A percentile compares a stretch with the other conserved stretches of the same genome.
These are phyloP conservation scores for Xylariaceae sp. DNA, from an alignment of 2,329 filamentous ascomycete species.

Conservation along the genomic window DNA sequence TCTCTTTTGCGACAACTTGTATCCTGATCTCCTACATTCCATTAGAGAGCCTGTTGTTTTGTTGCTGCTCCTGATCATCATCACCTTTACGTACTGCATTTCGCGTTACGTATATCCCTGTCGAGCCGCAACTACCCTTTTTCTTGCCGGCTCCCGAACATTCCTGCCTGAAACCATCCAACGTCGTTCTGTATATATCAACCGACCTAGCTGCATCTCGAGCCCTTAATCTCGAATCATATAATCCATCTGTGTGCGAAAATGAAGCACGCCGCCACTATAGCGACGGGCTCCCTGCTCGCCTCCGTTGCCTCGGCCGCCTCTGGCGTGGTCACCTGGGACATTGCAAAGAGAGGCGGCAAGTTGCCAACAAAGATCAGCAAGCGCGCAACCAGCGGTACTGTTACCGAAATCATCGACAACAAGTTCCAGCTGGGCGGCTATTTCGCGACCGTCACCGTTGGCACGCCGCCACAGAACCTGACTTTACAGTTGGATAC, in stretches of 20 bases:
- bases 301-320: slow-evolving; percentile 29
- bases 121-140: no score
- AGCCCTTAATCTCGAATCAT: neutral
- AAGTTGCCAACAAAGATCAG: slow-evolving; percentile 27
- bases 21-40: no score
- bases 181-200: no score
- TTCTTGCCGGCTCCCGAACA: no score
- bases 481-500: slow-evolving; percentile 62
- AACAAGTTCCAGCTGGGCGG: slow-evolving; percentile 46
- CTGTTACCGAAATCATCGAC: slow-evolving; percentile 42
- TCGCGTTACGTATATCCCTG: no score
- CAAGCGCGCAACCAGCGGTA: slow-evolving; percentile 36
- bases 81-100: no score
- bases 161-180: no score
- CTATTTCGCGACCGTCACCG: slow-evolving; percentile 55
- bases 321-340: slow-evolving; percentile 44
- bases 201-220: no score
- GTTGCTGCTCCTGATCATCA: no score
- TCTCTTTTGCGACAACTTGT: no score
- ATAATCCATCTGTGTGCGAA: neutral
- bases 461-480: slow-evolving; percentile 58
- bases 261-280: slow-evolving; percentile 25
- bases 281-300: slow-evolving; percentile 28
- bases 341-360: slow-evolving; percentile 40
- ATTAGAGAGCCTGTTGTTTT: no score